Evolutionary conservation across 78 protist genomes (phyloP), one percentile per base, ranked within the genome.

Genomic region (Emiliania huxleyi): DNA sequence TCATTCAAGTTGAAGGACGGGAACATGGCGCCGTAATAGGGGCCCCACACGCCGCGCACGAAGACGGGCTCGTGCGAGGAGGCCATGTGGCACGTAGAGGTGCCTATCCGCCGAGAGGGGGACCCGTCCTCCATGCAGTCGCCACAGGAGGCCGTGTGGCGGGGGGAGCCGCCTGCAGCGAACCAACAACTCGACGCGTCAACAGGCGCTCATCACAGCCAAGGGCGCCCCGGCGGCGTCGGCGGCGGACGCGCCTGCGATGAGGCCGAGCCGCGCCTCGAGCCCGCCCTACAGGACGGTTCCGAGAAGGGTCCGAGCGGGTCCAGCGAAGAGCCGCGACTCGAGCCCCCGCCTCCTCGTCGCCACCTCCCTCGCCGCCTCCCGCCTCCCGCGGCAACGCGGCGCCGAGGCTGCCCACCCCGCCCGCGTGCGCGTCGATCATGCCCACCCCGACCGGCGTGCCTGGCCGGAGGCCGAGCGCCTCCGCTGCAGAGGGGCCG

Each of bases 371-470:
- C 23, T 62, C 23, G 37, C 75, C 11, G 2, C 11, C 8, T 4
- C 75, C 37, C 12, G 23, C 5, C 23, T 62, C 37, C 37, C 3
- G 75, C 75, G 75, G 33, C 40, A 21, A 26, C 46, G 15, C 22
- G 15, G 87, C 77, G 26, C 90, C 94, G 33, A 91, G 37, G 55
- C 46, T 26, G 44, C 94, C 95, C 37, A 94, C 11, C 4, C 94
- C 94, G 8, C 96, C 96, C 25, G 96, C 94, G 85, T 94, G 96
- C 48, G 96, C 96, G 49, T 94, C 96, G 29, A 94, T 94, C 43
- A 71, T 3, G 35, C 93, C 90, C 23, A 49, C 87, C 42, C 87
- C 77, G 38, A 94, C 37, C 25, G 77, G 38, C 3, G 55, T 42
- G 37, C 77, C 77, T 1, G 40, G 38, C 8, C 22, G 48, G 29